Evolutionary conservation across 108 stramenopile genomes (phyloP), one percentile per base, ranked within the genome.

Genomic region (Cyclostephanos tholiformis): DNA sequence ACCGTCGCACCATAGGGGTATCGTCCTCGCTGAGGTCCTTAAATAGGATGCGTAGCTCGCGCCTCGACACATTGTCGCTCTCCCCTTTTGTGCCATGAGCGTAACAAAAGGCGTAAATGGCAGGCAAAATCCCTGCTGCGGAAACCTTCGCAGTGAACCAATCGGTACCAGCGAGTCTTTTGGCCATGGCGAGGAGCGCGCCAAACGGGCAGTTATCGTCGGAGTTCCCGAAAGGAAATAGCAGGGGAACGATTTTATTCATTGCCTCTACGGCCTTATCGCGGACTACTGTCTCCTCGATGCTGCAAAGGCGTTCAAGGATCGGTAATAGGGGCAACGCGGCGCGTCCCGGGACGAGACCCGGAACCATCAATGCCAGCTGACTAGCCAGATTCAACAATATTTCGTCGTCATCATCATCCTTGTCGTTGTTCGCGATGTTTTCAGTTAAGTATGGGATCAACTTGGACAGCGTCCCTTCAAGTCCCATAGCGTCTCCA

Each of bases 71-170:
- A 22, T 76, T 75, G 44, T 53, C 70, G 46, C 55, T 65, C 35
- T 52, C 73, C 67, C 73, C 66, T 20, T 29, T 39, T 29, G 65
- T 14, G 10, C 56, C 59, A 49, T 74, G 73, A 0, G 69, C 82
- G 67, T 82, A 69, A 71, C 72, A 82, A 74, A 82, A 78, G 32
- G 76, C 70, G 41, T 78, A 75, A 14, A 78, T 52, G 19, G 78
- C 62, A 12, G 67, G 91, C 57, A 65, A 89, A 52, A 72, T 96
- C 20, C 94, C 95, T 55, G 91, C 92, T 20, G 93, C 95, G 52
- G 85, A 84, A 8, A 98, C 95, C 60, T 97, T 92, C 55, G 97
- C 84, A 12, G 98, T 98, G 86, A 99, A 99, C 98, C 98, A 99
- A 56, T 99, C 99, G 50, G 95, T 90, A 22, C 71, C 74, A 23